phyloP scores from a whole-genome alignment of 768 basidiomycete species.

The Phallus indusiatus region DNA sequence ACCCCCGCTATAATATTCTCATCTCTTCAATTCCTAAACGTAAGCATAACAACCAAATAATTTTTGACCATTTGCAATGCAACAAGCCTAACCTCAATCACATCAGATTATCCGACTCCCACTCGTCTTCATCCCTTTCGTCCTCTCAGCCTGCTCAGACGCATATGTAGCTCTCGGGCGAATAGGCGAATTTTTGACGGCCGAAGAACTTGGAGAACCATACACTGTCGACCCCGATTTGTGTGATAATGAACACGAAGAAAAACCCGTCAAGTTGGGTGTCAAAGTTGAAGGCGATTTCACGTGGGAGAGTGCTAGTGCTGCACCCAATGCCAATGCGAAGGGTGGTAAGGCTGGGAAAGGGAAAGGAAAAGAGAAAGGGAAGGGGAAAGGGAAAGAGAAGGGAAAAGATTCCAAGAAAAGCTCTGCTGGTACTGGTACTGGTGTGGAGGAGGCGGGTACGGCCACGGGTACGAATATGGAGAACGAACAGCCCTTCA shows the following conservation, averaged over 20 bases:
- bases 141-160: conserved; percentile 38
- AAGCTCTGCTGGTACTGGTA: neutral
- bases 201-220: conserved; percentile 44
- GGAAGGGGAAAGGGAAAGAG: conserved; percentile 12
- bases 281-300: conserved; percentile 43
- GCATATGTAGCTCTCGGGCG: conserved; percentile 41
- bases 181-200: conserved; percentile 38
- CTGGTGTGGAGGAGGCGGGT: conserved; percentile 26
- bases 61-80: neutral
- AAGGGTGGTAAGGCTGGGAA: conserved; percentile 5
- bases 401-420: conserved; percentile 14
- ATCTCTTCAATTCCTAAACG: conserved; percentile 51
- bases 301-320: conserved; percentile 33
- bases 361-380: conserved; percentile 11
- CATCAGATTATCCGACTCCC: conserved; percentile 49
- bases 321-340: conserved; percentile 11
- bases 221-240: conserved; percentile 32
- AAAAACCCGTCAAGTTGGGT: conserved; percentile 23
- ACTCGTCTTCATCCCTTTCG: conserved; percentile 46
- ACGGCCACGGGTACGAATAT: neutral
- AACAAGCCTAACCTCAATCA: no score
- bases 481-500: conserved; percentile 31
- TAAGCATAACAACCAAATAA: conserved; percentile 15
- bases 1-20: conserved; percentile 47
- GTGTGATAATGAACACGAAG: neutral